Evolutionary conservation across 2,329 filamentous ascomycete species (phyloP).

Genomic region (Monosporascus sp.): DNA sequence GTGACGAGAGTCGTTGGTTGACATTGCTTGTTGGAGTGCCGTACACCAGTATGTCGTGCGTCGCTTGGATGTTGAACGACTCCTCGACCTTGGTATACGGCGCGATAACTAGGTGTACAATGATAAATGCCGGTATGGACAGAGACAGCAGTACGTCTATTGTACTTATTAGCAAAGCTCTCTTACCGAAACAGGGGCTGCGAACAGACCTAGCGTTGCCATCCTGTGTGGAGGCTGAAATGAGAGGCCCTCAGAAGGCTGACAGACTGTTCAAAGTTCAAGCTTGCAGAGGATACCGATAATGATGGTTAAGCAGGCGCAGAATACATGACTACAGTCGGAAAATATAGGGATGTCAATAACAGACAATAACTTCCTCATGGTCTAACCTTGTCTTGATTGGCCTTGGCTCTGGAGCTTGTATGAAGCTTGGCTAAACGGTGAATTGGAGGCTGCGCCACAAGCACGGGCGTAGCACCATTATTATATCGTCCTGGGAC

Average conservation of each 20-base stretch:
- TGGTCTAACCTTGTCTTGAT: not conserved
- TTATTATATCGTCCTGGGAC: no score
- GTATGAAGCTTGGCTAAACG: not conserved
- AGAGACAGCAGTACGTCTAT: constrained; percentile 45
- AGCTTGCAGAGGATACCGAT: no score
- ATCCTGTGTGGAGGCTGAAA: constrained; percentile 8
- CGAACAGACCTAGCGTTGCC: constrained; percentile 18
- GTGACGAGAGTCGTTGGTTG: constrained; percentile 45
- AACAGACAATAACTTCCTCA: not conserved
- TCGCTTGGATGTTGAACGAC: constrained; percentile 94
- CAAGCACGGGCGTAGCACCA: no score
- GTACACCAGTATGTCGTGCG: constrained; percentile 81
- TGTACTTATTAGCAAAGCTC: constrained; percentile 1
- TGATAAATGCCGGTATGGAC: constrained; percentile 56
- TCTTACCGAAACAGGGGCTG: not conserved
- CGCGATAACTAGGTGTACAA: constrained; percentile 65
- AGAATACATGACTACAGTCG: no score
- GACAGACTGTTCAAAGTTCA: not conserved
- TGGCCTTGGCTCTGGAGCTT: not conserved
- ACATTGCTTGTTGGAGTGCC: constrained; percentile 61
- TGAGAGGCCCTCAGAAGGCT: not conserved
- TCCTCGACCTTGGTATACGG: constrained; percentile 98
- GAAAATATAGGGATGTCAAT: no score
- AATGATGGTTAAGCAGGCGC: not conserved
- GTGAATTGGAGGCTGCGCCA: not conserved